Percentiles rank a stretch among this genome's conserved stretches.
These are phyloP conservation scores for Boehmeria nivea DNA, from an alignment of 306 rosid genomes.

Conservation along the genomic window DNA sequence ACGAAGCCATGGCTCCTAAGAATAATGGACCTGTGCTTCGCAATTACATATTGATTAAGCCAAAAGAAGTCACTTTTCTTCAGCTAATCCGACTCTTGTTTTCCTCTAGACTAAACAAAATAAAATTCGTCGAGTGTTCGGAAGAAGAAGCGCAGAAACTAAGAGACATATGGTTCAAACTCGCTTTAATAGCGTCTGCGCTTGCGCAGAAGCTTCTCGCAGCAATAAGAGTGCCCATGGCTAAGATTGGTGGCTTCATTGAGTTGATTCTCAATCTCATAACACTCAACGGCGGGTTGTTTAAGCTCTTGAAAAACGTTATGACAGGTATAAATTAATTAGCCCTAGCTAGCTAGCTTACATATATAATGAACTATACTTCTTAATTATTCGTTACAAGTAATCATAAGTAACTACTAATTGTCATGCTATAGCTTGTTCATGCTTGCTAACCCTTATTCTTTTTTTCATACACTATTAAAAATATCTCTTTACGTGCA, in stretches of 20 bases:
- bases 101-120: not conserved
- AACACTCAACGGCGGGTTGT: not conserved
- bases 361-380: no score
- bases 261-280: not conserved
- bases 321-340: not conserved
- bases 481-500: no score
- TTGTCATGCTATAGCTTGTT: not conserved
- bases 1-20: not conserved
- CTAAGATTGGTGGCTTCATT: not conserved
- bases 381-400: no score
- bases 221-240: not conserved
- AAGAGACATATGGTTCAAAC: not conserved
- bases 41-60: slow-evolving; percentile 1
- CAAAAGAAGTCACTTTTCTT: not conserved
- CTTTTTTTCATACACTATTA: no score
- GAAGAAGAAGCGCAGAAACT: slow-evolving; percentile 2
- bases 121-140: not conserved
- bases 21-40: not conserved
- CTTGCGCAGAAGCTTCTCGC: not conserved
- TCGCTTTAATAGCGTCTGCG: not conserved
- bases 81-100: not conserved
- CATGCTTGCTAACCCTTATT: not conserved
- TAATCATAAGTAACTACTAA: no score
- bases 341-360: no score
- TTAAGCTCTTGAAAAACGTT: not conserved